These are phyloP conservation scores for Corylus heterophylla DNA, from an alignment of 306 rosid species.

Conservation along the genomic window DNA sequence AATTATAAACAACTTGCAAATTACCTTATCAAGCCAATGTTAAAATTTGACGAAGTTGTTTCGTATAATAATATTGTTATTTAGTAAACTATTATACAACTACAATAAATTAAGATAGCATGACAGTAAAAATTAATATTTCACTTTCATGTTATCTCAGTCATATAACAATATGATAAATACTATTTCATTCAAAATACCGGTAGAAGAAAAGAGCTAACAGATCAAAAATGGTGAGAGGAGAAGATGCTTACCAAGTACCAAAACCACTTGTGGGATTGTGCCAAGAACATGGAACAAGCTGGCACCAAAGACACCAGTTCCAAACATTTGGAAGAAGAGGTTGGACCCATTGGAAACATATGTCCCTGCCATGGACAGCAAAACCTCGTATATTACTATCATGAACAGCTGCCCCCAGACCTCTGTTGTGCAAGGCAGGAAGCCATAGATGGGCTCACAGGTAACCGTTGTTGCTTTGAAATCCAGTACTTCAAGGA, in stretches of 20 bases:
- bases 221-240: neutral
- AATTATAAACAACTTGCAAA: no score
- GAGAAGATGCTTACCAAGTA: conserved; percentile 27
- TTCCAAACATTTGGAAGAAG: conserved; percentile 38
- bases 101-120: no score
- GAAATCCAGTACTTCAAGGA: neutral
- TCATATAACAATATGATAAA: no score
- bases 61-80: no score
- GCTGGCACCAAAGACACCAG: conserved; percentile 39
- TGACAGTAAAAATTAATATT: no score
- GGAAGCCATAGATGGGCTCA: conserved; percentile 36
- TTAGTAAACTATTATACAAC: no score
- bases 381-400: conserved; percentile 36
- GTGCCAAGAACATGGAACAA: conserved; percentile 36
- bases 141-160: no score
- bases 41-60: no score
- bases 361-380: conserved; percentile 25
- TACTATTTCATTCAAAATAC: no score
- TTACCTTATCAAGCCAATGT: no score
- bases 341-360: conserved; percentile 31
- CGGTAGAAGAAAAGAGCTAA: no score
- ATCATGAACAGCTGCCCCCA: conserved; percentile 39
- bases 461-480: conserved; percentile 37
- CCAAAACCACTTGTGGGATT: conserved; percentile 31
- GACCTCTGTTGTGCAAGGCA: conserved; percentile 39